These are phyloP conservation scores for Solanum chiquidenum DNA, from an alignment of 257 asterid genomes.

Conservation along the genomic window DNA sequence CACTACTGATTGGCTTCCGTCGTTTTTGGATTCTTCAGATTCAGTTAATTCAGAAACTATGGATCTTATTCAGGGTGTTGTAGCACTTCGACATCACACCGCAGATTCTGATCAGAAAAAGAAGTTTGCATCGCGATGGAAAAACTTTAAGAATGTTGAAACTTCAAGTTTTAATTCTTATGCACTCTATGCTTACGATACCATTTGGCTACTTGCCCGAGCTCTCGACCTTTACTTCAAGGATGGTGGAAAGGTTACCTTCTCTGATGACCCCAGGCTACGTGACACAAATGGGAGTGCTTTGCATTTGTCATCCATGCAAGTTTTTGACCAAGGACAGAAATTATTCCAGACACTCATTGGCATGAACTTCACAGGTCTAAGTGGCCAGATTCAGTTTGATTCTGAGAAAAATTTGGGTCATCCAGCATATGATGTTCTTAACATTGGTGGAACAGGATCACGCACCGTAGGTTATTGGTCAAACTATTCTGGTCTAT, in stretches of 20 bases:
- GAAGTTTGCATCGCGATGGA: slow-evolving; percentile 33
- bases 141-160: slow-evolving; percentile 13
- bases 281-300: slow-evolving; percentile 19
- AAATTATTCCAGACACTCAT: slow-evolving; percentile 35
- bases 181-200: slow-evolving; percentile 63
- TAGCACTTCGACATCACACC: slow-evolving; percentile 51
- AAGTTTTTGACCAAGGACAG: slow-evolving; percentile 51
- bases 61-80: slow-evolving; percentile 54
- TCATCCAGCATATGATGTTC: slow-evolving; percentile 48
- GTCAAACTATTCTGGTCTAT: slow-evolving; percentile 54
- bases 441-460: slow-evolving; percentile 56
- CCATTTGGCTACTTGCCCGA: slow-evolving; percentile 59
- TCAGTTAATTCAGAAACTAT: slow-evolving; percentile 26
- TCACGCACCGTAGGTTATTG: slow-evolving; percentile 52
- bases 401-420: slow-evolving; percentile 43
- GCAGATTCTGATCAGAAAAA: slow-evolving; percentile 44
- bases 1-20: slow-evolving; percentile 69
- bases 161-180: slow-evolving; percentile 36
- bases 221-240: slow-evolving; percentile 44
- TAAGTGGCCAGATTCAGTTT: slow-evolving; percentile 37
- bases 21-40: slow-evolving; percentile 36
- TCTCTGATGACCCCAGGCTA: slow-evolving; percentile 50
- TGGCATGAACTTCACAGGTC: slow-evolving; percentile 42
- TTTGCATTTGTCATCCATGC: slow-evolving; percentile 28
- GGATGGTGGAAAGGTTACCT: slow-evolving; percentile 23